Evolutionary conservation across 2,329 filamentous ascomycete genomes (phyloP), one percentile per base, ranked within the genome.

Genomic region (Xylaria hypoxylon): DNA sequence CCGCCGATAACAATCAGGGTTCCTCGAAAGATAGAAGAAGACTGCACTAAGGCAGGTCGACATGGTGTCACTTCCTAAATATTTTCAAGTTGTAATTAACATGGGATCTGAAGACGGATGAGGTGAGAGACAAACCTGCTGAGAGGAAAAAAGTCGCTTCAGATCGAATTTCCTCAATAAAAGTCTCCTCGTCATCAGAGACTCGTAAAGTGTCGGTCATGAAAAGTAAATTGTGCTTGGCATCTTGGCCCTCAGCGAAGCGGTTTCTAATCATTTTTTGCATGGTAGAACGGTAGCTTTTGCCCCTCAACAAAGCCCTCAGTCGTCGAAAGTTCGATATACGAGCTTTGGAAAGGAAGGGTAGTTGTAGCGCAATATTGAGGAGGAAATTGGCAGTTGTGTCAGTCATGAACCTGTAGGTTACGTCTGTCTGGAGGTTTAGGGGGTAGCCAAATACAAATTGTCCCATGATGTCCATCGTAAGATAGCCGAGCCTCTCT

Each of bases 391-490:
- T 62, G 8, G 59, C 19, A 19, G 40, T 62, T 3, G 33, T 51
- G 33, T 56, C 31, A 5, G 45, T 56, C 22, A 62, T 45, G 22
- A 62, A 62, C 13, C 59, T 47, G 40, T 56, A 38, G 19, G 38
- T 48, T 8, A 2, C 15, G 17, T 65, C 15, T 2, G 64, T 71
- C 38, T 70, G 71, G 0, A 67, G 52, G 2, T 59, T 26, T 2
- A 71, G 38, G 33, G 55, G 22, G 38, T 67, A 71, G 3, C 59
- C 69, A 38, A 71, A 71, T 10, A 42, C 59, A 11, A 72, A 52
- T 2, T 65, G 62, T 1, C 66, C 66, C 6, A 64, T 53, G 24
- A 72, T 67, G n/a, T 70, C 62, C 13, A 71, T 47, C 1, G 65
- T 59, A 5, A 71, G 38, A 17, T 58, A 60, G 3, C 56, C 59